These are phyloP conservation scores for Alternaria sp. DNA, from an alignment of 2,329 filamentous ascomycete genomes.

Conservation along the genomic window DNA sequence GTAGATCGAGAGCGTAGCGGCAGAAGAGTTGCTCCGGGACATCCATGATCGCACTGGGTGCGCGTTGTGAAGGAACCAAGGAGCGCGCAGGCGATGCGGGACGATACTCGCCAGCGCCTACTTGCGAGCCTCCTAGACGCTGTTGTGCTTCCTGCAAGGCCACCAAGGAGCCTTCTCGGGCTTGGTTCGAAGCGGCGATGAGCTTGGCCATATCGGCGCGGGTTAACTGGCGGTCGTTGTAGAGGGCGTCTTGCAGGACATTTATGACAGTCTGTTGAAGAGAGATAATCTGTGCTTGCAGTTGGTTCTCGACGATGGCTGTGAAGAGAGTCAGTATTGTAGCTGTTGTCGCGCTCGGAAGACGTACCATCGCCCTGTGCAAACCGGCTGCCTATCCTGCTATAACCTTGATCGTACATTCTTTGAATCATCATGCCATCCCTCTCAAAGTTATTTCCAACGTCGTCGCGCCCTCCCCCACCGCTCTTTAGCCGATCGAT, in stretches of 20 bases:
- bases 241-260: conserved; percentile 56
- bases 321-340: conserved; percentile 9
- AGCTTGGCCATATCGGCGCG: conserved; percentile 53
- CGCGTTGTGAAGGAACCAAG: conserved; percentile 37
- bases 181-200: conserved; percentile 53
- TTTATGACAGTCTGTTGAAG: conserved; percentile 57
- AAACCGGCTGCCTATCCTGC: conserved; percentile 48
- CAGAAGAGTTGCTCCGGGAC: conserved; percentile 43
- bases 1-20: conserved; percentile 48
- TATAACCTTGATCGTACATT: conserved; percentile 51
- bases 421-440: conserved; percentile 49
- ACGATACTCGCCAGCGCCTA: conserved; percentile 13
- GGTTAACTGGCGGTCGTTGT: conserved; percentile 52
- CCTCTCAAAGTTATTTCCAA: conserved; percentile 44
- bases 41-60: conserved; percentile 33
- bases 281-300: conserved; percentile 55
- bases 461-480: conserved; percentile 36
- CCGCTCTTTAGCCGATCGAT: conserved; percentile 34
- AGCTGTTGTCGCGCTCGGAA: not conserved
- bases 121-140: conserved; percentile 35
- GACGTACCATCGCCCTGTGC: conserved; percentile 52
- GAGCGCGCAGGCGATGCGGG: conserved; percentile 33
- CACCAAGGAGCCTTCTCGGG: conserved; percentile 53
- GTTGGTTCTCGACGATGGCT: conserved; percentile 55
- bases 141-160: conserved; percentile 50